Evolutionary conservation across 768 basidiomycete species (phyloP).

Genomic region (Lactarius evosmus): DNA sequence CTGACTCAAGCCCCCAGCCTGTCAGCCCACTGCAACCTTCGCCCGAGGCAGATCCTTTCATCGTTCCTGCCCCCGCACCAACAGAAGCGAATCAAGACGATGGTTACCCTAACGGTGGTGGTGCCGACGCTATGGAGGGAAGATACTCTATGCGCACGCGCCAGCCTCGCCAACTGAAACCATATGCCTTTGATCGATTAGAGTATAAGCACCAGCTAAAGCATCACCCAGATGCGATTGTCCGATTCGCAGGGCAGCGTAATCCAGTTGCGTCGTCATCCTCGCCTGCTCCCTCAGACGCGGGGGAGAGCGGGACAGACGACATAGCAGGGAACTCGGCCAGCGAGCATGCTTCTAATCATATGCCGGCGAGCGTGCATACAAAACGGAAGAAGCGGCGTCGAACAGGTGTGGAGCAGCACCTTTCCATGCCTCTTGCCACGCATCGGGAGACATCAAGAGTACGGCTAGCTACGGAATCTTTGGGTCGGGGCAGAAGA

Average conservation of each 20-base stretch:
- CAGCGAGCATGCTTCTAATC: background rate
- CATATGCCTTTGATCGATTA: constrained; percentile 55
- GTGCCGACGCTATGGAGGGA: background rate
- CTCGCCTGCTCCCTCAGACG: constrained; percentile 8
- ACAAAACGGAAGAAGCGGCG: constrained; percentile 11
- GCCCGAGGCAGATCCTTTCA: background rate
- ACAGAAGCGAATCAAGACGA: background rate
- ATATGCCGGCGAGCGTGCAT: background rate
- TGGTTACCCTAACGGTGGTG: constrained; percentile 9
- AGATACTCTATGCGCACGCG: constrained; percentile 58
- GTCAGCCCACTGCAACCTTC: background rate
- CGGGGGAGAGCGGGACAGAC: constrained; percentile 1
- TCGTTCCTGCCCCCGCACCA: background rate
- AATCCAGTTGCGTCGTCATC: constrained; percentile 26
- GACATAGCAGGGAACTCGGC: background rate
- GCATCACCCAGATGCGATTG: constrained; percentile 62
- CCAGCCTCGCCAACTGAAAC: constrained; percentile 53
- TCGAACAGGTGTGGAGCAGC: background rate
- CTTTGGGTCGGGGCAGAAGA: background rate
- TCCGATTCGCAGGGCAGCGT: constrained; percentile 45
- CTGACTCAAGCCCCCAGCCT: background rate
- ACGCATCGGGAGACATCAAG: background rate
- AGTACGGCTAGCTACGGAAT: background rate
- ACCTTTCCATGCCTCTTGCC: background rate
- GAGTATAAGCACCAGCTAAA: constrained; percentile 52